Evolutionary conservation across 192 early-diverging fungal genomes (phyloP), one percentile per base, ranked within the genome.

Genomic region (Backusella luteola): DNA sequence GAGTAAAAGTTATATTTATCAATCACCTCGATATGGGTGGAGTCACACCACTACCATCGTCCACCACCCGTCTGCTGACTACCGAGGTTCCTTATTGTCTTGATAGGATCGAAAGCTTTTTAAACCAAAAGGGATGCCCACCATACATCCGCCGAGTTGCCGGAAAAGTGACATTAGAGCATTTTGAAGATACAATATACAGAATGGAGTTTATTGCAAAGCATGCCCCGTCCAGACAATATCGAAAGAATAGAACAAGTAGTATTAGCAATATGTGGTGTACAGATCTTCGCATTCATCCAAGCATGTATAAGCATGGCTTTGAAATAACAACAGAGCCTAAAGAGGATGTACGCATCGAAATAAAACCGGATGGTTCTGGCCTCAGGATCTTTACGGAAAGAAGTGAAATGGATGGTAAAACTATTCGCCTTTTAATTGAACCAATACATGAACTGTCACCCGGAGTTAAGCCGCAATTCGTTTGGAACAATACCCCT

Each of bases 111-210:
- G 78, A 84, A n/a, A 74, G 78, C 1, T 84, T 83, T 36, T 66
- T 88, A 29, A 41, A 79, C 14, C 78, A 75, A 68, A 69, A 34
- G 53, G 87, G 87, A 49, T 85, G 80, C 66, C 87, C 87, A 21
- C 87, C 87, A 11, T 88, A 85, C 75, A 78, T 86, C 14, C 76
- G 80, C 7, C 76, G 80, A 42, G 82, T 84, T 29, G 80, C 84
- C 4, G 82, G 82, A 9, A 81, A 74, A 35, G 67, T 86, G 15
- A 75, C 81, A 8, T 63, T 80, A 19, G 83, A 84, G 35, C 76
- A 76, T 3, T 85, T 85, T 69, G 78, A 89, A 34, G 69, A 79
- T 17, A 82, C 80, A 19, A 70, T 59, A 15, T 87, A 80, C 49
- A 69, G 78, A 36, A 73, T 89, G 11, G 71, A 75, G 29, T 82